Evolutionary conservation across 106 monocot genomes (phyloP), one percentile per base, ranked within the genome.

Genomic region (Xerophyta viscosa): DNA sequence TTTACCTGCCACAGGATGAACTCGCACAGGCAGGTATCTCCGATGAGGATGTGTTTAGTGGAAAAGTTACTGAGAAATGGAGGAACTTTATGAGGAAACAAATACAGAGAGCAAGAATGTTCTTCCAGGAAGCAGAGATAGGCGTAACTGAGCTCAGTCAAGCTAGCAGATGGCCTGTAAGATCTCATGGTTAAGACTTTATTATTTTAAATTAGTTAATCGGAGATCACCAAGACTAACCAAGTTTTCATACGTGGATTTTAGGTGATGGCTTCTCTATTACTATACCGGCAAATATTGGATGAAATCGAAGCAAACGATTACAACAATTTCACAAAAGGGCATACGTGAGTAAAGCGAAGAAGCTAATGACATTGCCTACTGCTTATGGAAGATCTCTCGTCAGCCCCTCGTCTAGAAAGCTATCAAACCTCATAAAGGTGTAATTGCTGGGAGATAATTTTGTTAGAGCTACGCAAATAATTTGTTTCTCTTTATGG

Each of bases 231-330:
- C n/a, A n/a, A n/a, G n/a, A 48, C 48, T 22, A 22, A 22, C 26
- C 8, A 50, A 2, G 12, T 25, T 8, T 4, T 18, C 4, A 48
- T n/a, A 11, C 1, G 28, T 44, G 36, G 42, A 33, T 79, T 67
- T 54, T 71, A 98, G 96, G 96, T 98, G 8, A 82, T 66, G 86
- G 89, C 96, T 6, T 89, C 89, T 27, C 52, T 98, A 29, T 30
- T 89, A 24, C 29, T 98, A 7, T 98, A 98, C 49, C 52, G 74
- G 21, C 72, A 98, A 57, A 98, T 98, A 26, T 64, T 98, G 3
- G 96, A 98, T 41, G 96, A 89, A 65, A 98, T 98, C n/a, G 96
- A 98, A 55, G 89, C 79, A 18, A 98, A 98, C 52, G 96, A 89
- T 22, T 98, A 98, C 57, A 56, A 98, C 48, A 89, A 86, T 50